Evolutionary conservation across 2,329 filamentous ascomycete genomes (phyloP), one percentile per base, ranked within the genome.

Genomic region (Rhinocladiella similis): DNA sequence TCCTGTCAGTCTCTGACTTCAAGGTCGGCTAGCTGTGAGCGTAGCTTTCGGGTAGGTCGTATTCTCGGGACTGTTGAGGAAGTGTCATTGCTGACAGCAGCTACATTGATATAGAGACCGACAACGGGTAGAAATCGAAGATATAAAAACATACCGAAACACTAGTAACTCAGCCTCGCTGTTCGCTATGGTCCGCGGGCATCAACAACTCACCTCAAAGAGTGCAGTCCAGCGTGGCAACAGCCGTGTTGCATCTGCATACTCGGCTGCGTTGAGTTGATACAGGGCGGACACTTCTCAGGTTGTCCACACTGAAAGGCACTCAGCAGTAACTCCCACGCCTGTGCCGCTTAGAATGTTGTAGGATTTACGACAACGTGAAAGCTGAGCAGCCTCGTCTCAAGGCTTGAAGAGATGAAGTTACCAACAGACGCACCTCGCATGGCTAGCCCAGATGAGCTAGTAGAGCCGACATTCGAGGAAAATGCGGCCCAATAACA

Each of bases 361-460:
- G 13, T 7, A 41, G 53, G 27, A n/a, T n/a, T 41, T 41, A 12
- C 10, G 29, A 9, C 47, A n/a, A 35, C 36, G 27, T 51, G 25
- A 20, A 45, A 47, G 54, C 54, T 59, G 52, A 43, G 52, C 47
- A 59, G 56, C 50, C 52, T 55, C 41, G 56, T 59, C 51, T 22
- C 47, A 39, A 36, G 33, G 16, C 22, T 14, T n/a, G 25, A 27
- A 27, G 43, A 27, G n/a, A 13, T 27, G 12, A 46, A n/a, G 43
- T 48, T 18, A n/a, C n/a, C 20, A 33, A 35, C 41, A 43, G 20
- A 45, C 27, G 54, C 57, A 54, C 49, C 27, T 60, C 57, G 57
- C 57, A 60, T 57, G 54, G 54, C 57, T 60, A 60, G 47, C 57
- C 50, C 16, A 35, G 13, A 18, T 16, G 33, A 53, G 12, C 18